Evolutionary conservation across 1,284 basidiomycete species (phyloP), one percentile per base, ranked within the genome.

Genomic region (Cryptococcus wingfieldii): DNA sequence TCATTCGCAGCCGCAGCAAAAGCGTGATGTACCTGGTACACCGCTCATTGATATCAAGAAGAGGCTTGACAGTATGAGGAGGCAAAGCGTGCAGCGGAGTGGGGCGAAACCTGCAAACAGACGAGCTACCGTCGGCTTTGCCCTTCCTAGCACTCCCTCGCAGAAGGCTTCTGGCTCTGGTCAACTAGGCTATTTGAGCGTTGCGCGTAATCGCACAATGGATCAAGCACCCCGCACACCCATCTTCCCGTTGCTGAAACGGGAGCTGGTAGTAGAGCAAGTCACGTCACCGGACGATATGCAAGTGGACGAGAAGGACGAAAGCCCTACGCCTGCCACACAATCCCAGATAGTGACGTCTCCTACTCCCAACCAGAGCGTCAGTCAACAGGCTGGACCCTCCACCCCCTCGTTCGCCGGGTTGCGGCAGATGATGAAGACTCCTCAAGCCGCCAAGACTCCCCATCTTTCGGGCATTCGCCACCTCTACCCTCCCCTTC

Each of bases 91-190:
- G 8, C 57, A 64, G 25, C 51, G 60, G 13, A 46, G 51, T n/a
- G 34, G 50, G n/a, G 46, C 44, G 10, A 38, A 44, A 13, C 37
- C 38, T 18, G 49, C 47, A 23, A 57, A 58, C 41, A 56, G 69
- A 42, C 47, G 72, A 28, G 65, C 68, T 1, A 71, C 70, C 0
- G 66, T 72, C 18, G 68, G 67, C 10, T 70, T 72, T 39, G 63
- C 39, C 5, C 51, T 69, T 7, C 70, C 71, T 6, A 51, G 58
- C 3, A 74, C 70, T 3, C 72, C 72, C 2, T 52, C 51, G 8
- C 31, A 53, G 6, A 50, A 45, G 8, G 52, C 58, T 9, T 61
- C 60, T 37, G 31, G 31, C 31, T 34, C 31, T 34, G 31, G 5
- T 1, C 31, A 34, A 10, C 31, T 34, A 10, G 31, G 31, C 31